Evolutionary conservation across 345 rosid species (phyloP).

Genomic region (Lepidium aucheri): DNA sequence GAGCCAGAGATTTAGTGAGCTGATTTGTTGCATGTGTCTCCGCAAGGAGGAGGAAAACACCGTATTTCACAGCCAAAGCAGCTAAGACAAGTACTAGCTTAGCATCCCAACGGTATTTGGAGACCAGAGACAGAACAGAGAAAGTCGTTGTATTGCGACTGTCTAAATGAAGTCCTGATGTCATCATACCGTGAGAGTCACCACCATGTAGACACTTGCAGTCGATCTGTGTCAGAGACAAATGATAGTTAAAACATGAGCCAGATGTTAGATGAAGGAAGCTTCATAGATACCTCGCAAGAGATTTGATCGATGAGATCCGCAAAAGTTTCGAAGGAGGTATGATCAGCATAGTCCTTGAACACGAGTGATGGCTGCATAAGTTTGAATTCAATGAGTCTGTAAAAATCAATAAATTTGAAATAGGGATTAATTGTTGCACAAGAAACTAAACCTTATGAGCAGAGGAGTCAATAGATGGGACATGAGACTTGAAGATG

Average conservation of each 20-base stretch:
- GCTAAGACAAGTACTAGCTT: slow-evolving; percentile 66
- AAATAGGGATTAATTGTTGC: background rate
- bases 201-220: slow-evolving; percentile 53
- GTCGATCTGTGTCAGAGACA: slow-evolving; percentile 37
- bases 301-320: slow-evolving; percentile 57
- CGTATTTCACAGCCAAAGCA: slow-evolving; percentile 77
- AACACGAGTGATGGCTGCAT: slow-evolving; percentile 23
- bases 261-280: background rate
- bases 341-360: slow-evolving; percentile 39
- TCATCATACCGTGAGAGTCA: slow-evolving; percentile 40
- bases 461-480: slow-evolving; percentile 27
- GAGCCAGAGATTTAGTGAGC: slow-evolving; percentile 71
- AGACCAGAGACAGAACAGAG: slow-evolving; percentile 43
- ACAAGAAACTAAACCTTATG: slow-evolving; percentile 25
- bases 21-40: slow-evolving; percentile 60
- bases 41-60: slow-evolving; percentile 70
- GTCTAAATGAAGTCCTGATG: slow-evolving; percentile 25
- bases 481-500: slow-evolving; percentile 49
- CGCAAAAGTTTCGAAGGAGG: slow-evolving; percentile 38
- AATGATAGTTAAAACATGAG: background rate
- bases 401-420: slow-evolving; percentile 13
- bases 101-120: slow-evolving; percentile 66
- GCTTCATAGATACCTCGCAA: slow-evolving; percentile 41
- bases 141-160: slow-evolving; percentile 35
- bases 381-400: background rate